phyloP scores from a whole-genome alignment of 441 rosid genomes.

The Viola pubescens region DNA sequence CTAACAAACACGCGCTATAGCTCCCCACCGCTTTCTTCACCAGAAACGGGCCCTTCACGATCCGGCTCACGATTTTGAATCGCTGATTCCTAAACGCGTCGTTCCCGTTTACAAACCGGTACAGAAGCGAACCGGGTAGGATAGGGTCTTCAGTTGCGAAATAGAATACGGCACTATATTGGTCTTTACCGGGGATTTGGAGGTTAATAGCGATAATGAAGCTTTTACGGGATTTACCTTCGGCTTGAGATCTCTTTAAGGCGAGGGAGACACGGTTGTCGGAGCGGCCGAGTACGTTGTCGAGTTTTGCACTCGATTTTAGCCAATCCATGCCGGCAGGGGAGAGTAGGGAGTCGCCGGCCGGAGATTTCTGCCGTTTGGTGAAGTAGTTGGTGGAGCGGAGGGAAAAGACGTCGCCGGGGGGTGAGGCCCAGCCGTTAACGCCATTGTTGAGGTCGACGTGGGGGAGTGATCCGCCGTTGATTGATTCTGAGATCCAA shows the following conservation, averaged over 20 bases:
- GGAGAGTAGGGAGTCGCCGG: constrained; percentile 66
- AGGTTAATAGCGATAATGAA: constrained; percentile 66
- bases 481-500: constrained; percentile 55
- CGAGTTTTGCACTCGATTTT: constrained; percentile 44
- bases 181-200: constrained; percentile 63
- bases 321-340: constrained; percentile 95
- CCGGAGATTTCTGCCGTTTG: constrained; percentile 51
- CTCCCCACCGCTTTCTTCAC: constrained; percentile 66
- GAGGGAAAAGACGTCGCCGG: constrained; percentile 63
- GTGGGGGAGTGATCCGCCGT: constrained; percentile 52
- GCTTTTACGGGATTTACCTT: constrained; percentile 46
- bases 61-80: constrained; percentile 62
- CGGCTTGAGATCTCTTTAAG: constrained; percentile 39
- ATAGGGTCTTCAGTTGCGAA: constrained; percentile 55
- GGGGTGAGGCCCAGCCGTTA: constrained; percentile 87
- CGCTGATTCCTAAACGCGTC: constrained; percentile 60
- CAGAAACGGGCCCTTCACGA: constrained; percentile 77
- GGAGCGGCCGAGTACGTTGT: constrained; percentile 58
- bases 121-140: constrained; percentile 40
- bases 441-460: constrained; percentile 58
- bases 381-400: constrained; percentile 51
- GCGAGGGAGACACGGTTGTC: constrained; percentile 73
- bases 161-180: constrained; percentile 51
- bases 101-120: constrained; percentile 49
- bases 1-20: constrained; percentile 55